A percentile compares a stretch with the other conserved stretches of the same genome.
Conservation (phyloP, 139 green algal species). For the Volvox reticuliferus region DNA sequence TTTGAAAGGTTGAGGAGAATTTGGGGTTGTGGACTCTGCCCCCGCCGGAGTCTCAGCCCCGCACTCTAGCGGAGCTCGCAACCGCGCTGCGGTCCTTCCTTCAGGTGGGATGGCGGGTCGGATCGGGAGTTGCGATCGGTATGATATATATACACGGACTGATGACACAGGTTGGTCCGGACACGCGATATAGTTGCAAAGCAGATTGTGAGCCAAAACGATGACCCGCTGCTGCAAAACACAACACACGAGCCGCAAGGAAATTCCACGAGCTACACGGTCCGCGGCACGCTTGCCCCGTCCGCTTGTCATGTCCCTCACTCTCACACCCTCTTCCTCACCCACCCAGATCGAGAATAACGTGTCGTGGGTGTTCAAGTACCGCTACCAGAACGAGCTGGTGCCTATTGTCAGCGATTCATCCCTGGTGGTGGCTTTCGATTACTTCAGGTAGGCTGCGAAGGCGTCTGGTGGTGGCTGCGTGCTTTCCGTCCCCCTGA, state of each 20-base stretch:
- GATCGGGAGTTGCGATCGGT: too few species aligned
- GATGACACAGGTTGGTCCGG: not conserved
- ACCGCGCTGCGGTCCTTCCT: conserved; percentile 9
- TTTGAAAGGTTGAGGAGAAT: conserved; percentile 24
- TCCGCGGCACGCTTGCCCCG: too few species aligned
- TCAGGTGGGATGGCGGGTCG: conserved; percentile 1
- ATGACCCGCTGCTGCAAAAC: too few species aligned
- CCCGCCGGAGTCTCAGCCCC: conserved; percentile 25
- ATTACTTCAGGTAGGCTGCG: conserved; percentile 34
- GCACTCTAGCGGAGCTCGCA: conserved; percentile 14
- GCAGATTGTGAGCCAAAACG: too few species aligned
- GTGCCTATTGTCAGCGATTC: conserved; percentile 44
- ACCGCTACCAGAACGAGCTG: conserved; percentile 33
- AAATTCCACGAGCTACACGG: too few species aligned
- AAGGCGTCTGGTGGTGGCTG: too few species aligned
- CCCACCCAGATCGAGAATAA: not conserved
- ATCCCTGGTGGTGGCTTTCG: conserved; percentile 21
- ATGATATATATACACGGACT: not conserved
- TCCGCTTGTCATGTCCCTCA: too few species aligned
- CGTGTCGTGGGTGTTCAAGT: conserved; percentile 22
- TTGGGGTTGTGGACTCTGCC: conserved; percentile 37
- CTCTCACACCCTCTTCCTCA: too few species aligned
- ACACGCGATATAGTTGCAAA: too few species aligned
- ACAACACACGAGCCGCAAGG: too few species aligned
- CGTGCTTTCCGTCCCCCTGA: too few species aligned